phyloP scores from a whole-genome alignment of 2,329 filamentous ascomycete species.

The Colletotrichum neosansevieriae region DNA sequence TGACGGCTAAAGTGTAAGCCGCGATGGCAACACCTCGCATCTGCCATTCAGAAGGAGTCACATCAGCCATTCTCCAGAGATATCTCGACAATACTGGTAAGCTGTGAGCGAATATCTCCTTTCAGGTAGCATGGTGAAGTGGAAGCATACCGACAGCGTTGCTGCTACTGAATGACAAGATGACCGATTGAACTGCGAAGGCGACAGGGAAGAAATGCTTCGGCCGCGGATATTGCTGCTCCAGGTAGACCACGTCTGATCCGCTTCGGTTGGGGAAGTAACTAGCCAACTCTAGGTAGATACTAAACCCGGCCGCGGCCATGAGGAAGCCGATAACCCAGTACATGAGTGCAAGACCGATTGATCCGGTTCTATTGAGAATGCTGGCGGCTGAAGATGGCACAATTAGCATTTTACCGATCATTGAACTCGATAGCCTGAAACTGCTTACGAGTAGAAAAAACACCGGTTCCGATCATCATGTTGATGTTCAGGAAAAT shows the following conservation, averaged over 20 bases:
- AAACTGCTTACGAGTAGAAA: constrained; percentile 68
- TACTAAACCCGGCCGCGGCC: constrained; percentile 64
- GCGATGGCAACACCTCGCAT: constrained; percentile 75
- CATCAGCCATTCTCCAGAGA: constrained; percentile 67
- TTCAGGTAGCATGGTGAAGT: too few relatives aligned
- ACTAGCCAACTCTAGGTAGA: constrained; percentile 73
- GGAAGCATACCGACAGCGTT: constrained; percentile 65
- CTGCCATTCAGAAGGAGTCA: constrained; percentile 69
- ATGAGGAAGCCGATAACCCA: constrained; percentile 74
- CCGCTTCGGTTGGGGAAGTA: constrained; percentile 77
- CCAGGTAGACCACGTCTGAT: constrained; percentile 75
- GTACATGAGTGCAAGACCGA: constrained; percentile 72
- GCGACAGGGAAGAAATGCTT: constrained; percentile 73
- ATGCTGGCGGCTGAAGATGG: constrained; percentile 63
- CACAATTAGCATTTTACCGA: background rate
- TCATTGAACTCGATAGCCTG: background rate
- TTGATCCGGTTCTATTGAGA: constrained; percentile 69
- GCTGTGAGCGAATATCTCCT: too few relatives aligned
- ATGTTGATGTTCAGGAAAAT: constrained; percentile 71
- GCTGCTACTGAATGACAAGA: constrained; percentile 74
- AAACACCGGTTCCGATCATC: constrained; percentile 75
- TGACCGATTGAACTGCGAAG: constrained; percentile 73
- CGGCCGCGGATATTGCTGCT: constrained; percentile 75
- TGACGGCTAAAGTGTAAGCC: constrained; percentile 69
- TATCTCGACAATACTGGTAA: constrained; percentile 69